phyloP scores from a whole-genome alignment of 2,329 filamentous ascomycete genomes.

The Microcyclosporella mali region DNA sequence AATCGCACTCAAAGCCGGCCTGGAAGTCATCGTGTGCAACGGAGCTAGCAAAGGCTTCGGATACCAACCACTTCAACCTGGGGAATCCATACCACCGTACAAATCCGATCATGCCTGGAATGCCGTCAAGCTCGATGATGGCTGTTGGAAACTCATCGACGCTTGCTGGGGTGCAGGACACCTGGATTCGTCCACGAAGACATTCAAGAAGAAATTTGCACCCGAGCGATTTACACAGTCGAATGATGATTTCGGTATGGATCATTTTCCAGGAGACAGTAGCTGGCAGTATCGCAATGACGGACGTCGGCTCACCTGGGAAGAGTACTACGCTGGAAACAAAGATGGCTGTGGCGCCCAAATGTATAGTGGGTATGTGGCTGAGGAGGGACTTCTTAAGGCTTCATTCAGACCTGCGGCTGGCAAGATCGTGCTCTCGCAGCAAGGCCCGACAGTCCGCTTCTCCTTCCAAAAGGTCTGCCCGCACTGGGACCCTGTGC shows the following conservation, averaged over 20 bases:
- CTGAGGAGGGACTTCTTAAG: constrained; percentile 47
- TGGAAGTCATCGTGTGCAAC: constrained; percentile 67
- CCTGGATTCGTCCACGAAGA: constrained; percentile 28
- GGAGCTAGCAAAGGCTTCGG: constrained; percentile 87
- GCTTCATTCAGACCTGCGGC: constrained; percentile 57
- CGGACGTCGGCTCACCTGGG: constrained; percentile 64
- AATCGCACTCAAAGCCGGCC: constrained; percentile 69
- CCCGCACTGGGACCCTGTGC: constrained; percentile 72
- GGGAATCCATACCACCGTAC: constrained; percentile 59
- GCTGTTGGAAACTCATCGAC: constrained; percentile 87
- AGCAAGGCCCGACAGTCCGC: constrained; percentile 43
- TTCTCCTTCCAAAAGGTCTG: constrained; percentile 79
- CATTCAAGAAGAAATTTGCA: constrained; percentile 63
- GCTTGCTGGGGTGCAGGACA: constrained; percentile 60
- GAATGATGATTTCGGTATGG: constrained; percentile 75
- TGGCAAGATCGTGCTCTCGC: constrained; percentile 56
- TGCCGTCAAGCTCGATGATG: constrained; percentile 73
- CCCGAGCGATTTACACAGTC: constrained; percentile 54
- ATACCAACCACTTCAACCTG: constrained; percentile 56
- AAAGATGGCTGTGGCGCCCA: constrained; percentile 39
- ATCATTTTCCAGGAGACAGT: constrained; percentile 69
- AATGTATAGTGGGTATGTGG: constrained; percentile 43
- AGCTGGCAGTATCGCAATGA: constrained; percentile 69
- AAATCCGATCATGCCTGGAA: constrained; percentile 79
- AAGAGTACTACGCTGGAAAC: constrained; percentile 69